These are phyloP conservation scores for Cytospora piceicola DNA, from an alignment of 2,329 filamentous ascomycete genomes.

Conservation along the genomic window DNA sequence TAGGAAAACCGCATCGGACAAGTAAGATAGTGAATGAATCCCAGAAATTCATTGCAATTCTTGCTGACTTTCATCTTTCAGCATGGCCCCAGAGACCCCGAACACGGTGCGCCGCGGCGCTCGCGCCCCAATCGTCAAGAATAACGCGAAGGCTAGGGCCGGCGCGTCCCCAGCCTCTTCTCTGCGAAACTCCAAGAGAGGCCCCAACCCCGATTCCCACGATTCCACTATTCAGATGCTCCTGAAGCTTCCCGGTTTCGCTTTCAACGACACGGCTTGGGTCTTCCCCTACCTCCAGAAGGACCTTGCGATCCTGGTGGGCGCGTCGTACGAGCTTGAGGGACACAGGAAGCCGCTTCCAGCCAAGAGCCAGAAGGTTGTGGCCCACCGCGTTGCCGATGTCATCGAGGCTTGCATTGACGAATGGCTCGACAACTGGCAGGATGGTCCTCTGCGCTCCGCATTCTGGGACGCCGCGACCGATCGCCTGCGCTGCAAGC, in stretches of 20 bases:
- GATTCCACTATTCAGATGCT: constrained; percentile 18
- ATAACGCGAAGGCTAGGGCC: neutral
- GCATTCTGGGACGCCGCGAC: constrained; percentile 20
- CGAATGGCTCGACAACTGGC: constrained; percentile 29
- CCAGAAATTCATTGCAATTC: neutral
- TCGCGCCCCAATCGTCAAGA: neutral
- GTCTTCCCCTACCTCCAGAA: neutral
- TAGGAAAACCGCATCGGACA: neutral
- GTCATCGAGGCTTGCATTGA: constrained; percentile 27
- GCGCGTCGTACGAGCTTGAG: constrained; percentile 8
- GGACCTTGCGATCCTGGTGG: constrained; percentile 11
- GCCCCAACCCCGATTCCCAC: constrained; percentile 3
- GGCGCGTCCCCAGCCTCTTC: neutral
- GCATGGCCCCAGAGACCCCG: constrained; percentile 1
- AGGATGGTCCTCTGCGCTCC: constrained; percentile 14
- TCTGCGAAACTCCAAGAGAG: neutral
- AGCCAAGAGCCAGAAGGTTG: constrained; percentile 11
- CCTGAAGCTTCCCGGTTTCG: constrained; percentile 25
- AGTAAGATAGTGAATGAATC: neutral
- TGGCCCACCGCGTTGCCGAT: constrained; percentile 19
- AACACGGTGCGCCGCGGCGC: constrained; percentile 9
- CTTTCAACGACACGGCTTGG: neutral
- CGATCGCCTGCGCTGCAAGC: constrained; percentile 13
- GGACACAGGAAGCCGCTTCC: neutral
- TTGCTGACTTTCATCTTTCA: neutral